These are phyloP conservation scores for Fusarium dlaminii DNA, from an alignment of 2,329 filamentous ascomycete species.

Conservation along the genomic window DNA sequence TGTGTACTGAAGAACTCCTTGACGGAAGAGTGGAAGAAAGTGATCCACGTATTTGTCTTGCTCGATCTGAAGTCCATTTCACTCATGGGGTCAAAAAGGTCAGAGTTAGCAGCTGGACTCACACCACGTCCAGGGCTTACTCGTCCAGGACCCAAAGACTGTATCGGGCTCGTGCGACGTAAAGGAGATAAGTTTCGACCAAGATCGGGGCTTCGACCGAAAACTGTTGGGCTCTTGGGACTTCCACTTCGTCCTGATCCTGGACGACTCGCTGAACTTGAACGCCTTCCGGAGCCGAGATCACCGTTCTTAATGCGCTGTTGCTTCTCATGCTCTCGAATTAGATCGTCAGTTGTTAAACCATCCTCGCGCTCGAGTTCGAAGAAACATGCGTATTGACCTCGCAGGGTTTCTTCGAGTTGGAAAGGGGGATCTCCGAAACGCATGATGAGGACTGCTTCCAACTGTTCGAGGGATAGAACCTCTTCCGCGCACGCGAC, in stretches of 20 bases:
- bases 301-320: constrained; percentile 37
- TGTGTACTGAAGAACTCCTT: constrained; percentile 52
- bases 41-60: constrained; percentile 51
- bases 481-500: constrained; percentile 56
- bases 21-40: constrained; percentile 53
- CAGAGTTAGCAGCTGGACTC: constrained; percentile 45
- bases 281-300: constrained; percentile 22
- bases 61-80: constrained; percentile 55
- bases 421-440: constrained; percentile 54
- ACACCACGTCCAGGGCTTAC: constrained; percentile 30
- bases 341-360: constrained; percentile 53
- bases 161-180: constrained; percentile 14
- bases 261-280: constrained; percentile 36
- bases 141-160: constrained; percentile 18
- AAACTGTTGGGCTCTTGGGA: constrained; percentile 18
- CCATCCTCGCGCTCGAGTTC: constrained; percentile 56
- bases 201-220: constrained; percentile 30
- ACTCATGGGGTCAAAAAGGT: constrained; percentile 44
- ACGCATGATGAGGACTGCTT: constrained; percentile 54
- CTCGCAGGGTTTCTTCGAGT: constrained; percentile 55
- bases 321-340: constrained; percentile 50
- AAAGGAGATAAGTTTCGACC: constrained; percentile 35
- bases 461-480: constrained; percentile 55
- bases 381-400: constrained; percentile 59
- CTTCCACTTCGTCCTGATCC: constrained; percentile 32